Conservation (phyloP, 2,329 filamentous ascomycete species). For the Penicillium sp. region DNA sequence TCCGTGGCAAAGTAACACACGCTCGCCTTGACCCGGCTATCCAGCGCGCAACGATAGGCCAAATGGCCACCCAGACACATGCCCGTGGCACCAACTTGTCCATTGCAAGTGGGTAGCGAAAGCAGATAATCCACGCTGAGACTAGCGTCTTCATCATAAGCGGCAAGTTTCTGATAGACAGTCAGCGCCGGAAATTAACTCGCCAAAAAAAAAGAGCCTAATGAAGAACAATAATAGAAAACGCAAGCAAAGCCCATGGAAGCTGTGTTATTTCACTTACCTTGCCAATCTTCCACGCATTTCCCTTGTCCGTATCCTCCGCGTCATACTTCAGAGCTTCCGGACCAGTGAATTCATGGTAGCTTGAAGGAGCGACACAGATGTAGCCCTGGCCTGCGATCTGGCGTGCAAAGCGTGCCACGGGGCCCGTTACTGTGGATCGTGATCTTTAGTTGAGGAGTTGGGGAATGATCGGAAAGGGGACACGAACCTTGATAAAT, state of each 20-base stretch:
- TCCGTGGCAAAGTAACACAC: slow-evolving; percentile 94
- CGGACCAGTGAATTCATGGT: slow-evolving; percentile 88
- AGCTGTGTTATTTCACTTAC: slow-evolving; percentile 39
- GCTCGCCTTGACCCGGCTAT: slow-evolving; percentile 71
- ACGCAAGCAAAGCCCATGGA: not conserved
- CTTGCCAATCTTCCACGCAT: slow-evolving; percentile 81
- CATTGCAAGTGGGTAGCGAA: slow-evolving; percentile 73
- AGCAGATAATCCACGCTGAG: slow-evolving; percentile 70
- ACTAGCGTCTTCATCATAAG: slow-evolving; percentile 78
- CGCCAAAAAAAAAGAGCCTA: not conserved
- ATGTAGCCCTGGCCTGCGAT: slow-evolving; percentile 94
- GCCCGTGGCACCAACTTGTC: slow-evolving; percentile 73
- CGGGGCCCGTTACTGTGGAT: slow-evolving; percentile 76
- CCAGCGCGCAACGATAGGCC: slow-evolving; percentile 70
- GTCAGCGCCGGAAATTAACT: not conserved
- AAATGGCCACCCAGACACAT: slow-evolving; percentile 96
- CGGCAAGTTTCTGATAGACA: slow-evolving; percentile 65
- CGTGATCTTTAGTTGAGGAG: not conserved
- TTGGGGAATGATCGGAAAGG: not conserved
- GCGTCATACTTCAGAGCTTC: slow-evolving; percentile 82
- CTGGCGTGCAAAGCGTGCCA: slow-evolving; percentile 83
- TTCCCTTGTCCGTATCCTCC: slow-evolving; percentile 83
- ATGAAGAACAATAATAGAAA: not conserved
- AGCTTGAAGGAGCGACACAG: slow-evolving; percentile 83
- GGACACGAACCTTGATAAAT: slow-evolving; percentile 79